Evolutionary conservation across 192 early-diverging fungal species (phyloP).

Genomic region (Cetraspora pellucida): DNA sequence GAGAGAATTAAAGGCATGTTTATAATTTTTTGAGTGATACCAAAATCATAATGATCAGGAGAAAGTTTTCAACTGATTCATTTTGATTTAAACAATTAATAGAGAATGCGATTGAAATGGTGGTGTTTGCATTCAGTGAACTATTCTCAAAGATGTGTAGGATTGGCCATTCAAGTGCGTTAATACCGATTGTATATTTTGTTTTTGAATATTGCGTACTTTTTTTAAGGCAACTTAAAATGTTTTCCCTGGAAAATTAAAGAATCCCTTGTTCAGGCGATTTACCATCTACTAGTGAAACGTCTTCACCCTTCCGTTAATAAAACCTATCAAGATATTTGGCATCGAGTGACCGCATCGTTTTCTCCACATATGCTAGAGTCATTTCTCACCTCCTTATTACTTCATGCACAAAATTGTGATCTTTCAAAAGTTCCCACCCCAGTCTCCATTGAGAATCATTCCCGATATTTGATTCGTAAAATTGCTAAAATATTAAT

Average conservation of each 20-base stretch:
- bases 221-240: neutral
- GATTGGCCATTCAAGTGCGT: constrained; percentile 28
- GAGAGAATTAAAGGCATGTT: constrained; percentile 16
- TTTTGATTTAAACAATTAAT: neutral
- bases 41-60: neutral
- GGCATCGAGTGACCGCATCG: neutral
- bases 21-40: neutral
- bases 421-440: constrained; percentile 1
- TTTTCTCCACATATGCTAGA: constrained; percentile 13
- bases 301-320: neutral
- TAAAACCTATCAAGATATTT: constrained; percentile 11
- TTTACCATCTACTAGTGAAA: constrained; percentile 8
- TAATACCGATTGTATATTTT: neutral
- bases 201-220: neutral
- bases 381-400: constrained; percentile 12
- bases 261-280: constrained; percentile 8
- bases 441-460: constrained; percentile 2
- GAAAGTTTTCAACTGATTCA: neutral
- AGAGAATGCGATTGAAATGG: constrained; percentile 16
- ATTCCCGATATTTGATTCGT: constrained; percentile 5
- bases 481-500: constrained; percentile 11
- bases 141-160: constrained; percentile 33
- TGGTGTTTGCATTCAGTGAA: constrained; percentile 23
- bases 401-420: neutral
- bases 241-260: neutral